A percentile compares a stretch with the other conserved stretches of the same genome.
phyloP scores from a whole-genome alignment of 1,284 basidiomycete species.

The Cerioporus squamosus region DNA sequence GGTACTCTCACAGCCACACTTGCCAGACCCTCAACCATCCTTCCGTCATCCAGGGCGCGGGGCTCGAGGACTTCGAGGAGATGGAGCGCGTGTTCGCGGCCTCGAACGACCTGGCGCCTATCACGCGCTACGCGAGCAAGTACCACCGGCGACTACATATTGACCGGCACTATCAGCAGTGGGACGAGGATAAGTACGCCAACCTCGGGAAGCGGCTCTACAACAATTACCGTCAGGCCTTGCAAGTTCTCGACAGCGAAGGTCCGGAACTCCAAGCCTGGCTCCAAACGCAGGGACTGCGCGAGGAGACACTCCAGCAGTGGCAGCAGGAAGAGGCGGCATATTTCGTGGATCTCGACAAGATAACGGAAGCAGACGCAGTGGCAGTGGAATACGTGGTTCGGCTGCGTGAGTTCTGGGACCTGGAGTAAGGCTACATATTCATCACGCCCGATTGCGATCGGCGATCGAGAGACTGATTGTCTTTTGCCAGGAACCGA shows the following conservation, averaged over 20 bases:
- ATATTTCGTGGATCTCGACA: slow-evolving; percentile 1
- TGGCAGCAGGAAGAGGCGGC: neutral
- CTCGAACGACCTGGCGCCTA: slow-evolving; percentile 32
- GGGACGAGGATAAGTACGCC: slow-evolving; percentile 35
- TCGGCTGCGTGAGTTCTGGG: neutral
- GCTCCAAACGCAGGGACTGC: neutral
- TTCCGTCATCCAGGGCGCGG: slow-evolving; percentile 26
- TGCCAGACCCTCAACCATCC: slow-evolving; percentile 38
- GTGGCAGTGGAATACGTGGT: slow-evolving; percentile 4
- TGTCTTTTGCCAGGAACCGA: neutral
- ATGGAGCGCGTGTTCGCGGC: slow-evolving; percentile 35
- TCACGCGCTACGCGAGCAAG: slow-evolving; percentile 31
- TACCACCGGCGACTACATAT: slow-evolving; percentile 34
- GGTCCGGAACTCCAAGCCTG: slow-evolving; percentile 8
- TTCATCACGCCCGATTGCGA: neutral
- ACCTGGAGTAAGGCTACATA: neutral
- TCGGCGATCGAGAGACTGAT: neutral
- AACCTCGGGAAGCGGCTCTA: slow-evolving; percentile 29
- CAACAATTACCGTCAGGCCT: slow-evolving; percentile 32
- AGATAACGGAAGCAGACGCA: neutral
- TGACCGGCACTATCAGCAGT: slow-evolving; percentile 28
- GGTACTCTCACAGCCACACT: slow-evolving; percentile 34
- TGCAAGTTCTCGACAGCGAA: slow-evolving; percentile 24
- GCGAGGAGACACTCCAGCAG: neutral
- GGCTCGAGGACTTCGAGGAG: slow-evolving; percentile 37